Evolutionary conservation across 2,329 filamentous ascomycete species (phyloP).

Genomic region (Beauveria sp.): DNA sequence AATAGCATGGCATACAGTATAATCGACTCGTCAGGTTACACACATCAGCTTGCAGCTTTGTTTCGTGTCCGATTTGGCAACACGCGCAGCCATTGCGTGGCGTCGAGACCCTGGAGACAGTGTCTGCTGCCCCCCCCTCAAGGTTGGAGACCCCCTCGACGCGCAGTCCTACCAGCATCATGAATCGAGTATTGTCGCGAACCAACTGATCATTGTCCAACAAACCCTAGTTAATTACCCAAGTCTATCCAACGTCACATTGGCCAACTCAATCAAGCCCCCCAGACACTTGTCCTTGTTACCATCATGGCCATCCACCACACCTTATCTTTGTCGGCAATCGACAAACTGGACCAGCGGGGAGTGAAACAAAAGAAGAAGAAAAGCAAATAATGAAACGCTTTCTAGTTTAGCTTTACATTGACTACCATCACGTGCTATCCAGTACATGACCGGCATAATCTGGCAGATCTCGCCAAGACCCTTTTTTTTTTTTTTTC

Average conservation of each 20-base stretch:
- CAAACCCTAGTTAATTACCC: no score
- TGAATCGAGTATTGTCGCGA: neutral
- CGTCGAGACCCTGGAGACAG: neutral
- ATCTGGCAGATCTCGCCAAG: neutral
- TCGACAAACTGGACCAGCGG: neutral
- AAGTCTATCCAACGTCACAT: neutral
- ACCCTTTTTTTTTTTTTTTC: neutral
- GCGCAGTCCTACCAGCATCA: neutral
- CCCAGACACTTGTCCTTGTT: neutral
- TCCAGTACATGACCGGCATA: neutral
- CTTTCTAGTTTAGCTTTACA: neutral
- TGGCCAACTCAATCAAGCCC: neutral
- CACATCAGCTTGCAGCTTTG: neutral
- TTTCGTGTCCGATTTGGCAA: neutral
- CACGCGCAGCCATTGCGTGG: neutral
- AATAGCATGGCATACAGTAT: neutral
- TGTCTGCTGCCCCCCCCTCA: no score
- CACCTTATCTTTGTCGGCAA: neutral
- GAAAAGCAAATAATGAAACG: conserved; percentile 1
- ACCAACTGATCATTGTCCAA: neutral
- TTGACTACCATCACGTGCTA: neutral
- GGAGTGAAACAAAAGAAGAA: no score
- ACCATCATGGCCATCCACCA: neutral
- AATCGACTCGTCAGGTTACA: conserved; percentile 1
- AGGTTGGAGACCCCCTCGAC: no score